Evolutionary conservation across 345 rosid genomes (phyloP).

Genomic region (Salix dunnii): DNA sequence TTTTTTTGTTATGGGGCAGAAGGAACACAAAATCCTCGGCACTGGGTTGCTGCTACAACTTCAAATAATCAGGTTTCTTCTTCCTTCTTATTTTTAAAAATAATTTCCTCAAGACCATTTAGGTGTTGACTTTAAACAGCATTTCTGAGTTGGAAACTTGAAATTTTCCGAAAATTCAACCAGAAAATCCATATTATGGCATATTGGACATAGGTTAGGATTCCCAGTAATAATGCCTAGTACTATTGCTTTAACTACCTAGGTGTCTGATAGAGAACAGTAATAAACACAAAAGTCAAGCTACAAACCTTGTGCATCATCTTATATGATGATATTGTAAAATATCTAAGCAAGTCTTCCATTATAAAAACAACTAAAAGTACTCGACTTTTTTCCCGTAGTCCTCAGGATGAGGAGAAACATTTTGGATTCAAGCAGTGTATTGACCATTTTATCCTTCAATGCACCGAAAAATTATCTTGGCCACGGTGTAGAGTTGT

Average conservation of each 20-base stretch:
- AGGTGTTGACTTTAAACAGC: not conserved
- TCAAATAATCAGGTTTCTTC: constrained; percentile 43
- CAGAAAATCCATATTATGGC: not conserved
- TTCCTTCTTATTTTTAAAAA: not conserved
- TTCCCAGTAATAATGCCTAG: not conserved
- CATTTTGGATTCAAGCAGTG: too few relatives aligned
- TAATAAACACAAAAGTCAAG: not conserved
- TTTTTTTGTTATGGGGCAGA: constrained; percentile 35
- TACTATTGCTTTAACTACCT: not conserved
- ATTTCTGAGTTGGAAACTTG: not conserved
- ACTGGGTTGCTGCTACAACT: constrained; percentile 41
- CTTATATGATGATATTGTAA: not conserved
- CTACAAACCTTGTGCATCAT: not conserved
- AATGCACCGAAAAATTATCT: too few relatives aligned
- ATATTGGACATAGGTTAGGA: not conserved
- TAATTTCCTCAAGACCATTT: not conserved
- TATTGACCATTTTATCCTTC: too few relatives aligned
- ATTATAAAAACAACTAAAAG: not conserved
- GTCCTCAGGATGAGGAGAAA: too few relatives aligned
- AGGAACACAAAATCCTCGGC: constrained; percentile 25
- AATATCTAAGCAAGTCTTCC: not conserved
- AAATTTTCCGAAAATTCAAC: not conserved
- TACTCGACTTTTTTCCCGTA: too few relatives aligned
- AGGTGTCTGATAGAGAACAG: not conserved
- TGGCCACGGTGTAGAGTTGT: too few relatives aligned